Base-by-base conservation (phyloP, 805 yeast species). In the Metschnikowia proteae region DNA sequence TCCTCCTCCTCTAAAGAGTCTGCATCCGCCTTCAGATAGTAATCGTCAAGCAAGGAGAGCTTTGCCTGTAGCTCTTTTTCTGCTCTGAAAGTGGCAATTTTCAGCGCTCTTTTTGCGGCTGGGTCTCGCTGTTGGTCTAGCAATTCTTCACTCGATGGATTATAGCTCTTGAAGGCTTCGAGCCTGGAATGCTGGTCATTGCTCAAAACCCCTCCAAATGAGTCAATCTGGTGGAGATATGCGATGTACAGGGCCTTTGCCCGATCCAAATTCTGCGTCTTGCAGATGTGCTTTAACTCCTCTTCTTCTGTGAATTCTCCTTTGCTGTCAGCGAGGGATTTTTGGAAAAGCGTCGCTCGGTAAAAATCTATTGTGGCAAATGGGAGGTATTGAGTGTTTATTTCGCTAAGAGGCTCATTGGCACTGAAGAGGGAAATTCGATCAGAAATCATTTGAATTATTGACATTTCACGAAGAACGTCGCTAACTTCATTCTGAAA, bases 351-450 rank as follows among this genome's bases (percentile, higher is more conserved):
- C 6, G 36, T 48, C 0, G 65, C 95, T 33, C 86, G 58, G 55
- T 82, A 77, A 61, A 74, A 89, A 51, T 83, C 82, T 1, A 85
- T 60, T 4, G 79, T 68, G 17, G 88, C 61, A 54, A 78, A 86
- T 48, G 80, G 81, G 17, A 90, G 61, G 38, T 86, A 81, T 4
- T 68, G 62, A 0, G 95, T 84, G 35, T 78, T 71, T 8, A 90
- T 59, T 57, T 90, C 97, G 0, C 82, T 86, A 2, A 86, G 49
- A 0, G 74, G 60, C 61, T 90, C 97, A 62, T 88, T 88, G 9
- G 68, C 66, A 57, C 92, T 85, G 67, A 87, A 89, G 25, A 89
- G 62, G 2, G 81, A 73, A 13, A 82, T 64, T n/a, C 68, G 66
- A 9, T 72, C 67, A 0, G 84, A 71, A 9, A 70, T 61, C 1